Percentiles rank a stretch among this genome's conserved stretches.
Evolutionary conservation across 345 rosid genomes (phyloP).

Genomic region (Hibiscus mutabilis): DNA sequence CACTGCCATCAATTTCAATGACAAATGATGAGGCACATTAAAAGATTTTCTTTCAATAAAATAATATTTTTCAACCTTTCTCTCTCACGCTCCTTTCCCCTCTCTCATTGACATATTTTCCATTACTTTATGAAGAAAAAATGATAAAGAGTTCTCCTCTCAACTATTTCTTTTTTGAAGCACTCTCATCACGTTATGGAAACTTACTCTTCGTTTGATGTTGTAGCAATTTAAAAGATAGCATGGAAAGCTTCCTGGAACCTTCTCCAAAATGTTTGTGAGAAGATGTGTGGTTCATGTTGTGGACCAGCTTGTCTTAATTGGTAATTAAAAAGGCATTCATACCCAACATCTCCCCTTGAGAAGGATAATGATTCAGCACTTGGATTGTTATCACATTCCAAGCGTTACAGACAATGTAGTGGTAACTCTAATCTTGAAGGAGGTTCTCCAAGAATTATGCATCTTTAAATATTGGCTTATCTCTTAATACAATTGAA

Average conservation of each 20-base stretch:
- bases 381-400: slow-evolving; percentile 63
- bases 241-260: slow-evolving; percentile 94
- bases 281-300: slow-evolving; percentile 99
- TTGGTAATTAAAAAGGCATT: slow-evolving; percentile 44
- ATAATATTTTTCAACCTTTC: no score
- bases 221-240: no score
- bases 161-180: no score
- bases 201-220: no score
- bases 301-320: slow-evolving; percentile 80
- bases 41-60: no score
- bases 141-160: no score
- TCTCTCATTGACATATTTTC: no score
- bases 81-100: no score
- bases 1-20: no score
- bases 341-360: slow-evolving; percentile 42
- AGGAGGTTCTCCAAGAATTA: slow-evolving; percentile 51
- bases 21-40: no score
- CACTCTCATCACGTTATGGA: no score
- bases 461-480: slow-evolving; percentile 45
- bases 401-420: slow-evolving; percentile 87
- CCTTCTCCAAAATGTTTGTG: slow-evolving; percentile 87
- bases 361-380: slow-evolving; percentile 77
- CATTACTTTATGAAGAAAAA: no score
- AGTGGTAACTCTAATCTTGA: slow-evolving; percentile 60
- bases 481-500: slow-evolving; percentile 62